Percentiles rank a stretch among this genome's conserved stretches.
Conservation (phyloP, 495 filamentous ascomycete species). For the Xylaria scruposa region DNA sequence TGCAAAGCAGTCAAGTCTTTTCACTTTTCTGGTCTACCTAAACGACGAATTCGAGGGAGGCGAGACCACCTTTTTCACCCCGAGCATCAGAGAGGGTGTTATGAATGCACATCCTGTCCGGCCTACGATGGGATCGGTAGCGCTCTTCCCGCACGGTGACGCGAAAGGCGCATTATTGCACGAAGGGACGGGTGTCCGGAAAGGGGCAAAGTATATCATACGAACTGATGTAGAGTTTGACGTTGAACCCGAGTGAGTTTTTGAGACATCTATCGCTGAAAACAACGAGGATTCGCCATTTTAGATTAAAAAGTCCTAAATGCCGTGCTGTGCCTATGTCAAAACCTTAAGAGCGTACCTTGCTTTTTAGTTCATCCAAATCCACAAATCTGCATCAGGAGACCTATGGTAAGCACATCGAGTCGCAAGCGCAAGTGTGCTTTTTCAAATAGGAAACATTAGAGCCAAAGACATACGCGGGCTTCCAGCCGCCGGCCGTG, state of each 20-base stretch:
- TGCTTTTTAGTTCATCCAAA: neutral
- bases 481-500: neutral
- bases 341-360: neutral
- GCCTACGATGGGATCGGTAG: slow-evolving; percentile 54
- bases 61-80: slow-evolving; percentile 59
- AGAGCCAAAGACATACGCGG: neutral
- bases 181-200: slow-evolving; percentile 55
- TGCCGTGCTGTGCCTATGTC: neutral
- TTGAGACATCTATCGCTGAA: neutral
- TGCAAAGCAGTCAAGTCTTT: slow-evolving; percentile 54
- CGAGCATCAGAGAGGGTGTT: slow-evolving; percentile 48
- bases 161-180: slow-evolving; percentile 51
- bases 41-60: slow-evolving; percentile 60
- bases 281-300: neutral
- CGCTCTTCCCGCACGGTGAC: slow-evolving; percentile 57
- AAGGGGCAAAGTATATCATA: slow-evolving; percentile 56
- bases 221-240: slow-evolving; percentile 57
- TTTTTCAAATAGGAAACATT: too few species aligned
- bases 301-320: neutral
- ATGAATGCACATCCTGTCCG: slow-evolving; percentile 57
- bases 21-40: slow-evolving; percentile 59
- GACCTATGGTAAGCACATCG: too few species aligned
- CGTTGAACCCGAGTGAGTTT: slow-evolving; percentile 37
- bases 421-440: too few species aligned
- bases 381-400: too few species aligned